phyloP scores from a whole-genome alignment of 2,329 filamentous ascomycete species.

The Dactylellina leptospora region DNA sequence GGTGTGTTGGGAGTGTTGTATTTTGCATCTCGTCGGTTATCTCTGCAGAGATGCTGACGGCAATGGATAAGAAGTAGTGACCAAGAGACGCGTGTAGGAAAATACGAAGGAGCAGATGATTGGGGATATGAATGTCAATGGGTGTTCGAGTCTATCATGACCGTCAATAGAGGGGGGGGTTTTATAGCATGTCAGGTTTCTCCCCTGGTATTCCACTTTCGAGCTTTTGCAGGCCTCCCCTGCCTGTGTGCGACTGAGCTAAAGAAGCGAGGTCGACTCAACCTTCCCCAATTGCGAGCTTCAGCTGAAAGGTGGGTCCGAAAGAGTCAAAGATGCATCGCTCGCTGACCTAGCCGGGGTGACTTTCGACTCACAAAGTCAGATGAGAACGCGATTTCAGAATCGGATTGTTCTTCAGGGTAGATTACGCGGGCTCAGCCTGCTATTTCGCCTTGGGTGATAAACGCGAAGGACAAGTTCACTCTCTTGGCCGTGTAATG shows the following conservation, averaged over 20 bases:
- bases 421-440: neutral
- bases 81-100: too few species aligned
- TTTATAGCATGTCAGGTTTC: too few species aligned
- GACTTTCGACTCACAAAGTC: slow-evolving; percentile 1
- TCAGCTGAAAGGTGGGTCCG: neutral
- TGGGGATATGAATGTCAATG: too few species aligned
- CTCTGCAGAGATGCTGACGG: neutral
- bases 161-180: too few species aligned
- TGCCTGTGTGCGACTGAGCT: too few species aligned
- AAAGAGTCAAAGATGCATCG: neutral
- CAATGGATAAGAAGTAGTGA: neutral
- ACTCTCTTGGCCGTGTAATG: too few species aligned
- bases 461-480: too few species aligned
- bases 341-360: neutral
- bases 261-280: too few species aligned
- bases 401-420: neutral
- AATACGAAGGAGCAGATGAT: too few species aligned
- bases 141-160: too few species aligned
- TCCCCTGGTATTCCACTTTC: too few species aligned
- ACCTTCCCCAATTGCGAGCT: neutral
- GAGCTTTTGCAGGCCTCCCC: too few species aligned
- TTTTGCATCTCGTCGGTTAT: neutral
- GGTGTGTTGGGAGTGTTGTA: neutral
- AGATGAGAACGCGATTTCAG: neutral
- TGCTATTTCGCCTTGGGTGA: neutral